Evolutionary conservation across 2,329 filamentous ascomycete species (phyloP).

Genomic region (Trichothecium roseum): DNA sequence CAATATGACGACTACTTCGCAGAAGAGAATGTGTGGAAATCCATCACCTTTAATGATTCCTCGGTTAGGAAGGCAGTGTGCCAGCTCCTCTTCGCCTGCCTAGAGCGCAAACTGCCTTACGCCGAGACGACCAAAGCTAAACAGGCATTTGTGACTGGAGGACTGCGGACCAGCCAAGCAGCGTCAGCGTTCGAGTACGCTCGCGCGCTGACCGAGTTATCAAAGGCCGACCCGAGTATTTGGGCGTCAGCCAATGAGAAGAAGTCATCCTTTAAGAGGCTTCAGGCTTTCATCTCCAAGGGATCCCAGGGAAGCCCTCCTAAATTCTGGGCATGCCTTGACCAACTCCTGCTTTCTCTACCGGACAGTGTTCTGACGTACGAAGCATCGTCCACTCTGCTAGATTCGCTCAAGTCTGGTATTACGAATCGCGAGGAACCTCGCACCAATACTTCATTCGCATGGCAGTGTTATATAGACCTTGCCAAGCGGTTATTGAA

Average conservation of each 20-base stretch:
- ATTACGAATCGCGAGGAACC: slow-evolving; percentile 67
- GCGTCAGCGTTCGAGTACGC: slow-evolving; percentile 67
- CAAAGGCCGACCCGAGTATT: slow-evolving; percentile 51
- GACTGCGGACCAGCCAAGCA: slow-evolving; percentile 59
- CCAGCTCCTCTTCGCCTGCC: slow-evolving; percentile 37
- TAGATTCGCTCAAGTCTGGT: slow-evolving; percentile 60
- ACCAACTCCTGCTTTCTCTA: slow-evolving; percentile 51
- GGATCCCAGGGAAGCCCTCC: slow-evolving; percentile 71
- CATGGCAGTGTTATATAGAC: slow-evolving; percentile 68
- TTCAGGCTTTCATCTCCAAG: slow-evolving; percentile 66
- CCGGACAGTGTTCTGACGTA: slow-evolving; percentile 30
- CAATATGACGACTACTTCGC: slow-evolving; percentile 58
- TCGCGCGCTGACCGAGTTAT: slow-evolving; percentile 55
- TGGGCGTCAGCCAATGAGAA: slow-evolving; percentile 58
- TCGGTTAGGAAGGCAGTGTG: slow-evolving; percentile 40
- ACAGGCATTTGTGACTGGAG: slow-evolving; percentile 58
- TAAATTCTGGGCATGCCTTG: slow-evolving; percentile 64
- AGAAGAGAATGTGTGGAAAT: slow-evolving; percentile 56
- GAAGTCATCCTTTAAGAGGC: slow-evolving; percentile 40
- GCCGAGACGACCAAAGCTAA: slow-evolving; percentile 40
- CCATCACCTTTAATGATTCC: slow-evolving; percentile 52
- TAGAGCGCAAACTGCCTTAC: slow-evolving; percentile 38
- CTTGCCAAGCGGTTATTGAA: slow-evolving; percentile 44
- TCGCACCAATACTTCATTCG: slow-evolving; percentile 52
- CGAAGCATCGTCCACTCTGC: slow-evolving; percentile 48